A percentile compares a stretch with the other conserved stretches of the same genome.
These are phyloP conservation scores for Ogataea saltuana DNA, from an alignment of 805 yeast species.

Conservation along the genomic window DNA sequence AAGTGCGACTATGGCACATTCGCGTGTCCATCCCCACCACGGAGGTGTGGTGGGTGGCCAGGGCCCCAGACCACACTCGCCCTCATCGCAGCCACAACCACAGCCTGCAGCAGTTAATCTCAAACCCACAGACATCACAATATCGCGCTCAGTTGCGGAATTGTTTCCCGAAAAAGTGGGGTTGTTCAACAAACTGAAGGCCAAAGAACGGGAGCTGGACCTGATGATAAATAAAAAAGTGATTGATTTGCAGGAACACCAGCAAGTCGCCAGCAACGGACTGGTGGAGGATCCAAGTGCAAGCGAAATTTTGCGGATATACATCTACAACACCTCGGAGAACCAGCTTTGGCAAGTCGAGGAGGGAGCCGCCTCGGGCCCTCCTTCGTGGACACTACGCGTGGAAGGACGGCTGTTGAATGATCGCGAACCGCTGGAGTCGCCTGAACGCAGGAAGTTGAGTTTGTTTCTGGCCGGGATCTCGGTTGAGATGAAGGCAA, in stretches of 20 bases:
- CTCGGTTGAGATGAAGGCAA: constrained; percentile 65
- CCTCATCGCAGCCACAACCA: constrained; percentile 19
- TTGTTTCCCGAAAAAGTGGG: constrained; percentile 52
- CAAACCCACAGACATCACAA: constrained; percentile 39
- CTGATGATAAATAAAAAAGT: constrained; percentile 79
- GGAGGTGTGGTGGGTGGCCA: constrained; percentile 15
- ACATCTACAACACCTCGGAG: constrained; percentile 75
- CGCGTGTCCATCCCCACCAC: constrained; percentile 18
- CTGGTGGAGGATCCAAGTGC: constrained; percentile 42
- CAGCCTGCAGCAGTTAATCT: constrained; percentile 30
- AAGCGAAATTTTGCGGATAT: constrained; percentile 71
- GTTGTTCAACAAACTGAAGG: constrained; percentile 66
- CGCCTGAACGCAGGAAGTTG: constrained; percentile 58
- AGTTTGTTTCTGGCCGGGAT: constrained; percentile 81
- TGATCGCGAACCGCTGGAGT: constrained; percentile 45
- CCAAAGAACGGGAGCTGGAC: constrained; percentile 83
- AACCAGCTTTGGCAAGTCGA: constrained; percentile 85
- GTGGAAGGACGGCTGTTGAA: constrained; percentile 81
- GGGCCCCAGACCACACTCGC: constrained; percentile 18
- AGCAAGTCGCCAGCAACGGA: constrained; percentile 47
- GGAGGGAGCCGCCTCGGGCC: constrained; percentile 21
- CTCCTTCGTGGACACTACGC: constrained; percentile 77
- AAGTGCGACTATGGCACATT: constrained; percentile 17
- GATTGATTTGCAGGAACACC: constrained; percentile 76
- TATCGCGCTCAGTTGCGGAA: constrained; percentile 32